phyloP scores from a whole-genome alignment of 257 asterid species.

The Gynochthodes officinalis region DNA sequence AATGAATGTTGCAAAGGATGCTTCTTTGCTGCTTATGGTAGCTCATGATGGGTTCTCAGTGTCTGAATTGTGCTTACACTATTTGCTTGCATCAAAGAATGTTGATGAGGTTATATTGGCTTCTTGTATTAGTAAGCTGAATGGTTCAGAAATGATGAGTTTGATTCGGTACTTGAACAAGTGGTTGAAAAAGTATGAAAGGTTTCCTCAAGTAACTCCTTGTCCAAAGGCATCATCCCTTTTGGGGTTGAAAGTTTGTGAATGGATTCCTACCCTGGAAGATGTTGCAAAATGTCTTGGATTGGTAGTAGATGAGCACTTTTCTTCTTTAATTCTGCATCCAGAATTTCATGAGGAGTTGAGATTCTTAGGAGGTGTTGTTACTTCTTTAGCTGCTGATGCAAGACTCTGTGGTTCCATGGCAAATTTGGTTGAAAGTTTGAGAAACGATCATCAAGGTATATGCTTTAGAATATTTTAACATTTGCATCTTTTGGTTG shows the following conservation, averaged over 20 bases:
- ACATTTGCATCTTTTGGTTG: background rate
- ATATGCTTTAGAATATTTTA: slow-evolving; percentile 14
- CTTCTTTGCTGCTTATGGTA: slow-evolving; percentile 65
- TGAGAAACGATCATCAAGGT: slow-evolving; percentile 42
- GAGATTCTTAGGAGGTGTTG: slow-evolving; percentile 53
- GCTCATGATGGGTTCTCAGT: slow-evolving; percentile 73
- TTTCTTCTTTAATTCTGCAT: slow-evolving; percentile 71
- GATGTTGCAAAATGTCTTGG: slow-evolving; percentile 55
- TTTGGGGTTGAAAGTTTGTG: slow-evolving; percentile 67
- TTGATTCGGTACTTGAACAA: slow-evolving; percentile 67
- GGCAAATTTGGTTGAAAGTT: slow-evolving; percentile 49
- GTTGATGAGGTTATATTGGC: slow-evolving; percentile 75
- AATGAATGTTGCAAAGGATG: slow-evolving; percentile 47
- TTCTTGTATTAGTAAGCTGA: slow-evolving; percentile 75
- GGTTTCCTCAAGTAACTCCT: slow-evolving; percentile 71
- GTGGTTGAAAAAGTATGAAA: slow-evolving; percentile 80
- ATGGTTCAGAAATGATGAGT: slow-evolving; percentile 61
- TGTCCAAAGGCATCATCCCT: slow-evolving; percentile 57
- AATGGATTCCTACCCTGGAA: slow-evolving; percentile 77
- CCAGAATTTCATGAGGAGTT: slow-evolving; percentile 60
- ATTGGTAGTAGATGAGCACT: slow-evolving; percentile 81
- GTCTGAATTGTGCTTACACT: slow-evolving; percentile 80
- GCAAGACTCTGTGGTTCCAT: slow-evolving; percentile 61
- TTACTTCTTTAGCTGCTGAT: slow-evolving; percentile 63
- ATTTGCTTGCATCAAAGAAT: slow-evolving; percentile 54